Percentiles rank a stretch among this genome's conserved stretches.
These are phyloP conservation scores for Globisporangium spinosum DNA, from an alignment of 352 stramenopile genomes.

Conservation along the genomic window DNA sequence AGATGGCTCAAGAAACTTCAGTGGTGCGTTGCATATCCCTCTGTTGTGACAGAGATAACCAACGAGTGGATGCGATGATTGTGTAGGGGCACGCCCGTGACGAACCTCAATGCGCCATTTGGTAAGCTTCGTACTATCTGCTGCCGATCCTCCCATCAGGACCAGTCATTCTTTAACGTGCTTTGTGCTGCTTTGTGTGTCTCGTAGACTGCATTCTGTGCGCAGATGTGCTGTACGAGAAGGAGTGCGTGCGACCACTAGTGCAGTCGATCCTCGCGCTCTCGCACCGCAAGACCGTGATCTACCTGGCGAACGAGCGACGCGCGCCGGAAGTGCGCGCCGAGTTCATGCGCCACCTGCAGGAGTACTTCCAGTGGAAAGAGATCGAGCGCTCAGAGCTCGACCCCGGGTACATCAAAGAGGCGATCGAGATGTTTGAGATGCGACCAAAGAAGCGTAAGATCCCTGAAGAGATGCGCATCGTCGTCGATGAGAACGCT, in stretches of 20 bases:
- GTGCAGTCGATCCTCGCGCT: constrained; percentile 78
- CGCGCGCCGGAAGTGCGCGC: constrained; percentile 53
- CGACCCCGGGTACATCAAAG: constrained; percentile 64
- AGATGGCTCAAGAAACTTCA: too few species aligned
- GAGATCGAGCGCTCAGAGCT: constrained; percentile 54
- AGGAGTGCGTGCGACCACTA: constrained; percentile 63
- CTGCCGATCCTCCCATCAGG: neutral
- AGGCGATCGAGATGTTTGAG: constrained; percentile 78
- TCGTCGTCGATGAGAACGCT: constrained; percentile 26
- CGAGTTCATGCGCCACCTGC: constrained; percentile 64
- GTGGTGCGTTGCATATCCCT: too few species aligned
- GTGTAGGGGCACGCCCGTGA: constrained; percentile 54
- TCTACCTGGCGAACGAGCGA: constrained; percentile 76
- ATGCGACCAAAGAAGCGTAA: constrained; percentile 75
- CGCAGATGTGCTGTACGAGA: constrained; percentile 82
- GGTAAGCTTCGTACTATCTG: constrained; percentile 13
- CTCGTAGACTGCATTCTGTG: constrained; percentile 67
- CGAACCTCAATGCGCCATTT: constrained; percentile 54
- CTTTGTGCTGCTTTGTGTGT: neutral
- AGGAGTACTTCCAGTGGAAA: constrained; percentile 75
- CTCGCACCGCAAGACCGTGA: constrained; percentile 70
- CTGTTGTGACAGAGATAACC: too few species aligned
- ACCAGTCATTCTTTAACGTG: neutral
- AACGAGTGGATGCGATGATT: neutral
- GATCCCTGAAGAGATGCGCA: constrained; percentile 66